Evolutionary conservation across 345 rosid genomes (phyloP).

Genomic region (Leavenworthia alabamica): DNA sequence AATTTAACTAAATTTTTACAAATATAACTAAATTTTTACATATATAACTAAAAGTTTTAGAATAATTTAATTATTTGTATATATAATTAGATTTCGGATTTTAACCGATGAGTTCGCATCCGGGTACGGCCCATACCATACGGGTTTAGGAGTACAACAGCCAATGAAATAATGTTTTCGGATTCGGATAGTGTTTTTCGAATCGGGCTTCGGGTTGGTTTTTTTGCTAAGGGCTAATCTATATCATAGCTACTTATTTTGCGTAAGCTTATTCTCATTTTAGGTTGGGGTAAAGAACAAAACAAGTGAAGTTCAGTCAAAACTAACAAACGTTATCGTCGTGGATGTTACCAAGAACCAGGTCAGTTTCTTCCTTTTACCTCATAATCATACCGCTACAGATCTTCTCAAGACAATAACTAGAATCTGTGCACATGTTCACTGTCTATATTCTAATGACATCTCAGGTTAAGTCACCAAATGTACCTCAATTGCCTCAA

Average conservation of each 20-base stretch:
- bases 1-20: too few species aligned
- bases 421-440: neutral
- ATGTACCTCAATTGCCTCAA: constrained; percentile 76
- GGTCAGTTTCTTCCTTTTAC: constrained; percentile 16
- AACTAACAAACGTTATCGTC: constrained; percentile 32
- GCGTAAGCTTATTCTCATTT: constrained; percentile 6
- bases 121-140: too few species aligned
- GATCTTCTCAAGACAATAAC: neutral
- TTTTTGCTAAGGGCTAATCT: too few species aligned
- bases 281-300: constrained; percentile 94
- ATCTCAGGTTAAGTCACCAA: constrained; percentile 60
- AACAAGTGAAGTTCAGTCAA: constrained; percentile 42
- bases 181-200: too few species aligned
- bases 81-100: too few species aligned
- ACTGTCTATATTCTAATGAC: constrained; percentile 3
- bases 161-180: too few species aligned
- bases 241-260: neutral
- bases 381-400: neutral
- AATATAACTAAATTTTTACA: too few species aligned
- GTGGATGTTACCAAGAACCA: constrained; percentile 32
- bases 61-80: too few species aligned
- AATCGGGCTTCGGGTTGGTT: too few species aligned
- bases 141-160: too few species aligned
- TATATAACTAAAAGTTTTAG: too few species aligned
- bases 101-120: too few species aligned